Percentiles rank a stretch among this genome's conserved stretches.
phyloP scores from a whole-genome alignment of 1,284 basidiomycete genomes.

The Paramarasmius palmivorus region DNA sequence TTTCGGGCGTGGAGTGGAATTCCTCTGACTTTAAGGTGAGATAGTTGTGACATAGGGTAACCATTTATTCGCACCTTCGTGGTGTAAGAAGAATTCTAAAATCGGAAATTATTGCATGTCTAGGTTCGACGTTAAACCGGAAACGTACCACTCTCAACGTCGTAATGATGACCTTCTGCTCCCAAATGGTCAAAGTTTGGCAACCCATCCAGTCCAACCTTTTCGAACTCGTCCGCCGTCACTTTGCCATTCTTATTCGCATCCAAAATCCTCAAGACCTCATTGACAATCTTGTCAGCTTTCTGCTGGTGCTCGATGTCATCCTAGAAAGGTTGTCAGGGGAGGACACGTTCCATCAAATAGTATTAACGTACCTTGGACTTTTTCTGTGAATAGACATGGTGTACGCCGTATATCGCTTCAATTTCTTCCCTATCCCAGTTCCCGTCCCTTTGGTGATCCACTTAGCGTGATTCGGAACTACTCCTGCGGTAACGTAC shows the following conservation, averaged over 20 bases:
- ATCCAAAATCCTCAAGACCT: constrained; percentile 79
- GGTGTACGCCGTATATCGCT: constrained; percentile 94
- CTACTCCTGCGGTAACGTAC: constrained; percentile 36
- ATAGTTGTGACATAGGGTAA: not conserved
- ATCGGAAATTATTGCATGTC: not conserved
- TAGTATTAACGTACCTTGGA: constrained; percentile 57
- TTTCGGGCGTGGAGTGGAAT: constrained; percentile 94
- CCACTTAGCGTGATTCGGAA: constrained; percentile 7
- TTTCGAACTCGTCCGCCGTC: constrained; percentile 78
- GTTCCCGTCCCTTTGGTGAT: constrained; percentile 53
- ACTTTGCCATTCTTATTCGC: constrained; percentile 79
- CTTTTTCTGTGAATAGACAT: constrained; percentile 88
- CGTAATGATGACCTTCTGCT: constrained; percentile 91
- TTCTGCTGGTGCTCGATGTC: constrained; percentile 84
- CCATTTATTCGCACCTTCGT: constrained; percentile 79
- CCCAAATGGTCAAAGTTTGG: constrained; percentile 90
- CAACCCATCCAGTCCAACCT: constrained; percentile 75
- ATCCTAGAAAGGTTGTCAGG: constrained; percentile 42
- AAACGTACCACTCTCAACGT: constrained; percentile 79
- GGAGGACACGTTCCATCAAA: not conserved
- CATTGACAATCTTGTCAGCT: constrained; percentile 78
- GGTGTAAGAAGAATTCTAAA: constrained; percentile 84
- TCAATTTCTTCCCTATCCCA: constrained; percentile 86
- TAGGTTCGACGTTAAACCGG: constrained; percentile 3
- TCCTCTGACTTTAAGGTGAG: constrained; percentile 53